Evolutionary conservation across 352 stramenopile genomes (phyloP).

Genomic region (Globisporangium megalacanthum): DNA sequence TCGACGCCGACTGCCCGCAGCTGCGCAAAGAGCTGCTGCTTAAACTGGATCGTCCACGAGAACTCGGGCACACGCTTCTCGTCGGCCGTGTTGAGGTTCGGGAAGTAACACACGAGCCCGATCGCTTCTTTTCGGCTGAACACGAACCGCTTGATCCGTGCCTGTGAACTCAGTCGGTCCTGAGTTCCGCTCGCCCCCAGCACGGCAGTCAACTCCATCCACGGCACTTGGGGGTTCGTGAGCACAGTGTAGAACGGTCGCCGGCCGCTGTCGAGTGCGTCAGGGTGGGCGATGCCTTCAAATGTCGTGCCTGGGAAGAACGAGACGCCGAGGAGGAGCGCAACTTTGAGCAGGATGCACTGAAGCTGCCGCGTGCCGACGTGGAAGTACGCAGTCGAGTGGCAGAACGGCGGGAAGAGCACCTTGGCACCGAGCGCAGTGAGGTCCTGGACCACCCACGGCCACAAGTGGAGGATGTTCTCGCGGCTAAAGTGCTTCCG

Average conservation of each 20-base stretch:
- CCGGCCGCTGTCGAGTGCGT: conserved; percentile 46
- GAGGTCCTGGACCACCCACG: conserved; percentile 79
- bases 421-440: conserved; percentile 76
- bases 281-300: conserved; percentile 41
- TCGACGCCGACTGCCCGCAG: conserved; percentile 69
- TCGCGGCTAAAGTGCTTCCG: conserved; percentile 74
- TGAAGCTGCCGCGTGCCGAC: conserved; percentile 83
- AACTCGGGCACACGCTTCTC: conserved; percentile 79
- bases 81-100: conserved; percentile 59
- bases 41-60: conserved; percentile 84
- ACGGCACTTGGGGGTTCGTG: conserved; percentile 73
- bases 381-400: conserved; percentile 81
- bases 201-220: conserved; percentile 72
- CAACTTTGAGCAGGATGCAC: conserved; percentile 80
- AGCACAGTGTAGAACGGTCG: conserved; percentile 66
- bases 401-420: conserved; percentile 77
- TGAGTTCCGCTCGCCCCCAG: conserved; percentile 62
- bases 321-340: conserved; percentile 62
- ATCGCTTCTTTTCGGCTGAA: conserved; percentile 80
- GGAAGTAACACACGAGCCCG: conserved; percentile 80
- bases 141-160: conserved; percentile 70
- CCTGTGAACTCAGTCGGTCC: conserved; percentile 55
- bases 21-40: conserved; percentile 78
- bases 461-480: conserved; percentile 83
- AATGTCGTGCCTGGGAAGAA: conserved; percentile 62